Percentiles rank a stretch among this genome's conserved stretches.
phyloP scores from a whole-genome alignment of 75 land plant species.

The Sequoiadendron giganteum region DNA sequence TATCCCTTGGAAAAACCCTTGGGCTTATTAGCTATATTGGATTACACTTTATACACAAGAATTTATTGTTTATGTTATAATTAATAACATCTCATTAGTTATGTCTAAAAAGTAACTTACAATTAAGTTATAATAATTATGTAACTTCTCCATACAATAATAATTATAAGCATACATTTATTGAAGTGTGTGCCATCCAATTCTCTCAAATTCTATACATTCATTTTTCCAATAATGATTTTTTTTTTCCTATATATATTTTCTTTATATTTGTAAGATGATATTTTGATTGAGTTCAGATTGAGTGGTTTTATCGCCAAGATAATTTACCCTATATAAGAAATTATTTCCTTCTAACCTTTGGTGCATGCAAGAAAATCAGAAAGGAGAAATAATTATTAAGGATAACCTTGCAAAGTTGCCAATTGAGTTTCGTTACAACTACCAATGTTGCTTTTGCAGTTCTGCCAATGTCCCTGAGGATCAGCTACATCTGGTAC shows the following conservation, averaged over 20 bases:
- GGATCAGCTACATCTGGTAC: conserved; percentile 57
- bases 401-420: conserved; percentile 48
- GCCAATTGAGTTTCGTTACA: conserved; percentile 39
- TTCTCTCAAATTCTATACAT: too few relatives aligned
- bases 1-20: too few relatives aligned
- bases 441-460: conserved; percentile 33
- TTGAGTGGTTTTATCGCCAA: not conserved
- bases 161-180: too few relatives aligned
- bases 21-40: too few relatives aligned
- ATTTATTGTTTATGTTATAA: too few relatives aligned
- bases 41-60: too few relatives aligned
- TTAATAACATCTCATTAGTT: too few relatives aligned
- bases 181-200: too few relatives aligned
- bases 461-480: conserved; percentile 43
- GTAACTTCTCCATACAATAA: too few relatives aligned
- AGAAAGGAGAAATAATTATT: not conserved
- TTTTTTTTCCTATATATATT: not conserved
- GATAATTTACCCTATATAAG: not conserved
- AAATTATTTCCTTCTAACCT: not conserved
- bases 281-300: not conserved
- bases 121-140: too few relatives aligned
- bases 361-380: not conserved
- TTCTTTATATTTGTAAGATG: not conserved
- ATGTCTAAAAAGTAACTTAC: too few relatives aligned
- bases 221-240: too few relatives aligned